Conservation (phyloP, 352 stramenopile genomes). For the Phytophthora vignae region DNA sequence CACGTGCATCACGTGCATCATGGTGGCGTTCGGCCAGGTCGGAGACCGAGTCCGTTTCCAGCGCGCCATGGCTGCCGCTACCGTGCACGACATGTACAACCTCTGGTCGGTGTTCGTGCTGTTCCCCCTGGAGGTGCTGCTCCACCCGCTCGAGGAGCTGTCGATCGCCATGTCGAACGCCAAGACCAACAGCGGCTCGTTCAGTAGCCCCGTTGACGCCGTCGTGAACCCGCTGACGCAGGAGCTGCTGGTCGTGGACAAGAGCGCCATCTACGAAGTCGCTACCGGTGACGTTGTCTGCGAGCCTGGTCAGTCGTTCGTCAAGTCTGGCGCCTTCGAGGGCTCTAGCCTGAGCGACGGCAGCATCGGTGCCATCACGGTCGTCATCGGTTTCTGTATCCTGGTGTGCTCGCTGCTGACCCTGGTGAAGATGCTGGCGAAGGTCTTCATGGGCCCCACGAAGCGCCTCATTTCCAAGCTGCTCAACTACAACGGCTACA, state of each 20-base stretch:
- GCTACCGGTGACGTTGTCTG: slow-evolving; percentile 44
- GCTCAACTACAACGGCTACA: slow-evolving; percentile 91
- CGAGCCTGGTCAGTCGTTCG: slow-evolving; percentile 36
- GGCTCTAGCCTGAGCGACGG: slow-evolving; percentile 44
- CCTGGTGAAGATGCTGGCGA: slow-evolving; percentile 63
- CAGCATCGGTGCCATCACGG: slow-evolving; percentile 54
- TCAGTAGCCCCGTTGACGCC: slow-evolving; percentile 51
- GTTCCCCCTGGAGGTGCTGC: slow-evolving; percentile 76
- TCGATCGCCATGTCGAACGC: slow-evolving; percentile 51
- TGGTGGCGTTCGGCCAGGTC: slow-evolving; percentile 91
- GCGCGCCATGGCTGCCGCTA: slow-evolving; percentile 64
- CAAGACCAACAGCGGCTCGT: slow-evolving; percentile 42
- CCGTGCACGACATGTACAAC: slow-evolving; percentile 89
- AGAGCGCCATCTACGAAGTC: slow-evolving; percentile 41
- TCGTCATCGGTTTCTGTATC: slow-evolving; percentile 54
- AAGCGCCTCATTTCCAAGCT: slow-evolving; percentile 87
- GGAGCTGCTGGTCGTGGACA: slow-evolving; percentile 50
- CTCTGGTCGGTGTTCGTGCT: slow-evolving; percentile 82
- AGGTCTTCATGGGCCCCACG: slow-evolving; percentile 83
- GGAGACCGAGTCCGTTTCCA: slow-evolving; percentile 73
- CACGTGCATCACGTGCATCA: slow-evolving; percentile 91
- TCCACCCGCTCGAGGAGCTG: slow-evolving; percentile 68
- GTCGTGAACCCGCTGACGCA: slow-evolving; percentile 52
- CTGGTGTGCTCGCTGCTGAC: slow-evolving; percentile 57
- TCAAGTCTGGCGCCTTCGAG: slow-evolving; percentile 49